Evolutionary conservation across 2,329 filamentous ascomycete species (phyloP), one percentile per base, ranked within the genome.

Genomic region (Colletotrichum higginsianum): DNA sequence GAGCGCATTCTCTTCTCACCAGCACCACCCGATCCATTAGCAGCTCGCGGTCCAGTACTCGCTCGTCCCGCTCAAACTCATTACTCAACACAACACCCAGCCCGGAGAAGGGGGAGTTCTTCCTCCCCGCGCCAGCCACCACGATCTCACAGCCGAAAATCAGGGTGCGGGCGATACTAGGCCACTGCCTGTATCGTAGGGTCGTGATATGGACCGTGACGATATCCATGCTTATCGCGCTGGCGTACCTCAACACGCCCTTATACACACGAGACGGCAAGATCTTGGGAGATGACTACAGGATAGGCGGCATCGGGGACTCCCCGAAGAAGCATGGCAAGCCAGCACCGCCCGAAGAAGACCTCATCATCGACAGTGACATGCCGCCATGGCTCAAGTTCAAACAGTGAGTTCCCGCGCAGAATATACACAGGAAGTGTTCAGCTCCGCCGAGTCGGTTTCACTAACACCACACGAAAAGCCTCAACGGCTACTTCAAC

Each of bases 401-500:
- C 67, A 80, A 75, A 75, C 81, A 85, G 85, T 87, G 77, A 82
- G 84, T 81, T 1, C 50, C 50, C 4, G 16, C 8, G 9, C 6
- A 8, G 26, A 12, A 40, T 30, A 26, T 30, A 4, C 30, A 13
- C 16, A 16, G 23, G 9, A 11, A 15, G 26, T 16, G 26, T 6
- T 2, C 26, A 30, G 26, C 26, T 30, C 26, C 26, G 26, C 26
- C 26, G 26, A 30, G 26, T 30, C 26, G 26, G 26, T 30, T 26
- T 26, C 71, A 79, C 67, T 44, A 49, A 68, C 67, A 23, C 23
- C 0, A 44, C 42, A 40, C 26, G 21, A 16, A 8, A 74, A 97
- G 96, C 76, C 90, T 98, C 66, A 90, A 92, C 75, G 89, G 92
- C 55, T 98, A 96, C 79, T 94, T 94, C 80, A 91, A 92, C 50